Percentiles rank a stretch among this genome's conserved stretches.
These are phyloP conservation scores for Cladorrhinum sp. DNA, from an alignment of 2,329 filamentous ascomycete genomes.

Conservation along the genomic window DNA sequence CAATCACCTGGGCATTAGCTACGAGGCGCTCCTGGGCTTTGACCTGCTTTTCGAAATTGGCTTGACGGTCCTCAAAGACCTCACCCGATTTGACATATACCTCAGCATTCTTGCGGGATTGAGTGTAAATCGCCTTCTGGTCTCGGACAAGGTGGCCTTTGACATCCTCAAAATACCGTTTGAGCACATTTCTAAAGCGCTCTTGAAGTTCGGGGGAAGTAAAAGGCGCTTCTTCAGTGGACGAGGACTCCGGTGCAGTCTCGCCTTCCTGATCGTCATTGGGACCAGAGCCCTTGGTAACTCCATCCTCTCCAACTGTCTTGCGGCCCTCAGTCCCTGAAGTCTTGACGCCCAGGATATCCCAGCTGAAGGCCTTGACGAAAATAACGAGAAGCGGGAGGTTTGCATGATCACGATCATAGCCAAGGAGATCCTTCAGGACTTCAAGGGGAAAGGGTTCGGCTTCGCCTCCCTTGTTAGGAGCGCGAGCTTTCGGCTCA, in stretches of 20 bases:
- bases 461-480: conserved; percentile 63
- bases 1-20: conserved; percentile 84
- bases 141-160: conserved; percentile 86
- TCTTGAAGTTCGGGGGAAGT: conserved; percentile 74
- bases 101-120: conserved; percentile 92
- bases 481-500: conserved; percentile 56
- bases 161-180: conserved; percentile 88
- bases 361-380: conserved; percentile 95
- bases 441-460: conserved; percentile 97
- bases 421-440: conserved; percentile 90
- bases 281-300: conserved; percentile 42
- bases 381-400: conserved; percentile 90
- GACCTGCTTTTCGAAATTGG: conserved; percentile 90
- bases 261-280: conserved; percentile 41
- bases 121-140: conserved; percentile 80
- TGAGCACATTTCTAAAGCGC: conserved; percentile 80
- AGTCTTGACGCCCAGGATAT: conserved; percentile 78
- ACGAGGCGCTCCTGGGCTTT: conserved; percentile 90
- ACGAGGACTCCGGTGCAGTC: conserved; percentile 44
- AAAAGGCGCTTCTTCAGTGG: conserved; percentile 67
- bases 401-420: conserved; percentile 90
- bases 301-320: conserved; percentile 76
- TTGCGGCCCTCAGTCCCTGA: conserved; percentile 75
- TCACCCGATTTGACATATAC: conserved; percentile 98
- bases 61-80: conserved; percentile 94